Evolutionary conservation across 306 rosid genomes (phyloP).

Genomic region (Cucurbita moschata): DNA sequence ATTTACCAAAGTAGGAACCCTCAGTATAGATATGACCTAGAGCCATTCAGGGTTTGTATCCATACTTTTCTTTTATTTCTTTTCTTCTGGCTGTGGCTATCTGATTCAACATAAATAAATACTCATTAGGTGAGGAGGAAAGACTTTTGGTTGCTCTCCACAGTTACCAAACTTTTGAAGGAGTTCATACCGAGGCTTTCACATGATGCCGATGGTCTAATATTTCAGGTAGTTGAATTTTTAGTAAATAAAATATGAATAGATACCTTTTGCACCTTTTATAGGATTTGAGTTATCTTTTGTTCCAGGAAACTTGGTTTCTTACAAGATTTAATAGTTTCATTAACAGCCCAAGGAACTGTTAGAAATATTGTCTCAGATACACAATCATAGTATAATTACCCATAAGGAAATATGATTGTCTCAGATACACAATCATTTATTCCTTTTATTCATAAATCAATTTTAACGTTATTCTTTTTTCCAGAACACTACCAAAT

Average conservation of each 20-base stretch:
- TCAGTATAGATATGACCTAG: conserved; percentile 77
- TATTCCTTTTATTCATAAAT: not conserved
- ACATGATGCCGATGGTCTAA: conserved; percentile 91
- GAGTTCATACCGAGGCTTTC: conserved; percentile 93
- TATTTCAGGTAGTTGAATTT: conserved; percentile 64
- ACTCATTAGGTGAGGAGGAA: conserved; percentile 83
- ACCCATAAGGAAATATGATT: not conserved
- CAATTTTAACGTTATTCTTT: not conserved
- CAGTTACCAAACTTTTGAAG: conserved; percentile 63
- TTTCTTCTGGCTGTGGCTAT: conserved; percentile 11
- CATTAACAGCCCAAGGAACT: no score
- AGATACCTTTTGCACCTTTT: not conserved
- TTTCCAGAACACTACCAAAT: not conserved
- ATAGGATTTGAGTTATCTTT: not conserved
- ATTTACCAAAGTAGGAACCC: conserved; percentile 47
- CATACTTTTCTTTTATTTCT: conserved; percentile 1
- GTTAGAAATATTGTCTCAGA: not conserved
- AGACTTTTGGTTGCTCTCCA: conserved; percentile 90
- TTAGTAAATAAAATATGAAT: not conserved
- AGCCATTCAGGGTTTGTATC: conserved; percentile 76
- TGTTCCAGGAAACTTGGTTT: not conserved
- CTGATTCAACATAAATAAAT: conserved; percentile 12
- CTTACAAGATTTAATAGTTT: not conserved
- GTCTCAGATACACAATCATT: not conserved
- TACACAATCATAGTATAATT: not conserved